A percentile compares a stretch with the other conserved stretches of the same genome.
Evolutionary conservation across 805 yeast genomes (phyloP).

Genomic region (Candida sphagnicola): DNA sequence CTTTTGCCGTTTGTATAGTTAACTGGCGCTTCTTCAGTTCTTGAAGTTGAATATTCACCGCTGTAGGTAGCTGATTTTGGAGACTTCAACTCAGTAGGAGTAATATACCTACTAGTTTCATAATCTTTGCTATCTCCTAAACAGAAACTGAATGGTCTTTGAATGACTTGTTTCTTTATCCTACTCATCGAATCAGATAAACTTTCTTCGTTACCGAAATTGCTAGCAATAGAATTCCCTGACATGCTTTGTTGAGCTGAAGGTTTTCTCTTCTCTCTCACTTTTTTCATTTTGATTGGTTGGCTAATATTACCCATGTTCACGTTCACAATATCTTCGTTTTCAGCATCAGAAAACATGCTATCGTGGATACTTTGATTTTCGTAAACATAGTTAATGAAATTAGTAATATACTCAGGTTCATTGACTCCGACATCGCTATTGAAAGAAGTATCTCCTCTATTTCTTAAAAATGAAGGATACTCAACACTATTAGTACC

Average conservation of each 20-base stretch:
- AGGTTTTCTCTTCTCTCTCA: not conserved
- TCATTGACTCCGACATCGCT: no score
- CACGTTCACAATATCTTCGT: not conserved
- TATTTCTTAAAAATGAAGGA: no score
- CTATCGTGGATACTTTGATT: not conserved
- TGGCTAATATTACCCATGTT: not conserved
- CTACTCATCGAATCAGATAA: conserved; percentile 1
- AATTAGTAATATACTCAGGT: no score
- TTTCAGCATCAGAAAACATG: not conserved
- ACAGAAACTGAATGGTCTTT: conserved; percentile 24
- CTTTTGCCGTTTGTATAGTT: no score
- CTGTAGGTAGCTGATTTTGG: not conserved
- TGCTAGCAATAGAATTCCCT: not conserved
- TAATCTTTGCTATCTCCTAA: conserved; percentile 24
- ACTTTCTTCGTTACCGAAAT: not conserved
- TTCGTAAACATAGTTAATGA: not conserved
- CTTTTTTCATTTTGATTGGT: not conserved
- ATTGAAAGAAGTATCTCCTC: no score
- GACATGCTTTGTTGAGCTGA: not conserved
- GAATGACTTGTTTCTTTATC: conserved; percentile 17
- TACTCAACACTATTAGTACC: not conserved
- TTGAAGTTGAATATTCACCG: not conserved
- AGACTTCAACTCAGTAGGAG: not conserved
- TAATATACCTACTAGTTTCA: conserved; percentile 6
- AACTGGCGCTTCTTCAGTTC: not conserved